Base-by-base conservation (phyloP, 805 yeast genomes). In the Lachancea waltii region DNA sequence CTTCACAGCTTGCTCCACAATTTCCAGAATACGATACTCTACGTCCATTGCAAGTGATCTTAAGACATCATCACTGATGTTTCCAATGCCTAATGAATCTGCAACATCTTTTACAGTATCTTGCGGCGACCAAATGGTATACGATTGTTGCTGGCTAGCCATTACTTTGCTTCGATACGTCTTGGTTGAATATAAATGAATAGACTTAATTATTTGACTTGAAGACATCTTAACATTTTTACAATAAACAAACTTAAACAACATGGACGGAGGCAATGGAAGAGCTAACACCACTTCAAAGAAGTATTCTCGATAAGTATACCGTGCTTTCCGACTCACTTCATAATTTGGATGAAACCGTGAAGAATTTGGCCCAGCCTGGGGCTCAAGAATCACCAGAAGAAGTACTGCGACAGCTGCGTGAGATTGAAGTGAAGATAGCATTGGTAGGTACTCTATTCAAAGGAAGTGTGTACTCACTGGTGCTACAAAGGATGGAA, bases 61-160 rank as follows among this genome's bases (percentile, higher is more conserved):
- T 33, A 96, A 83, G 2, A 90, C 95, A 43, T 94, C 98, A 38
- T 90, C 97, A 22, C 85, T 84, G 33, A 92, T 67, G 41, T 67
- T 77, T 3, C 70, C 62, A 25, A 92, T 70, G 1, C 98, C 98
- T 8, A 92, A 67, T 2, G 86, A 75, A 56, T 92, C 98, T 0
- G 97, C 95, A 11, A 85, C 95, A 67, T 92, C 98, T 53, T 81
- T 83, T 20, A 94, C 96, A 0, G 99, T 92, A 60, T 92, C 97
- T 43, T 84, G 80, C 6, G 97, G 97, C 7, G 97, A 89, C 98
- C 97, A 90, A 43, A 92, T 70, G 1, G 97, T 85, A 60, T 86
- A 94, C 1, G 96, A 86, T 33, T 54, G 62, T 27, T 52, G 60
- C 37, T 43, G 54, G 6, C 31, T 37, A 13, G 35, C 27, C 41